Base-by-base conservation (phyloP, 495 filamentous ascomycete species). In the Lepraria neglecta region DNA sequence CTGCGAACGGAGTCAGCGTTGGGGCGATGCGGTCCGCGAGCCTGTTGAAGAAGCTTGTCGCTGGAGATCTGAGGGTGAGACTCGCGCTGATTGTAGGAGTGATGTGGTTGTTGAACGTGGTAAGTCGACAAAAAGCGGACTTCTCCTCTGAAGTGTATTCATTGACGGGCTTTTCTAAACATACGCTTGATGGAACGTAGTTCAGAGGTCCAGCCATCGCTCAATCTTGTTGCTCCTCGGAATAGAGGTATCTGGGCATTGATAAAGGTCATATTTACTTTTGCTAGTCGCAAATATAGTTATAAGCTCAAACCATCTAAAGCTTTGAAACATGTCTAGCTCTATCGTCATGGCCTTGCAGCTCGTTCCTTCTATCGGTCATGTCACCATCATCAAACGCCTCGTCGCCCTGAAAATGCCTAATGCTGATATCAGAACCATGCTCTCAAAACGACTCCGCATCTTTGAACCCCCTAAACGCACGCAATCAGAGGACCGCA, bases 371-470 rank as follows among this genome's bases (percentile, higher is more conserved):
- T 31, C 47, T 60, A 9, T 53, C 24, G 27, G 19, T 27, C 9
- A 53, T 21, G 1, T 15, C 38, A 35, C 14, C 6, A 21, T 45
- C 42, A n/a, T 58, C 35, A 67, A 90, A 91, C 1, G 79, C 79
- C 69, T 92, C 88, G 64, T 92, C 88, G 9, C 88, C 87, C 43
- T 80, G 82, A 61, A 92, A 91, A 65, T 81, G 81, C 88, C 87
- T 90, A 60, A 44, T 33, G 1, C 30, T 11, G 27, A 21, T 24
- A 43, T 58, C 21, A 46, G 55, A 53, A 42, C 17, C 12, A 30
- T 30, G 14, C 14, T 24, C 4, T 43, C 17, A 27, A 59, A 38
- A 63, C 5, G 60, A 27, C 12, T 38, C 33, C 69, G 42, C 43
- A 65, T 62, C 53, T 56, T 61, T 44, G 50, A 65, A 74, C 66